phyloP scores from a whole-genome alignment of 768 basidiomycete genomes.

The Pisolithus microcarpus region DNA sequence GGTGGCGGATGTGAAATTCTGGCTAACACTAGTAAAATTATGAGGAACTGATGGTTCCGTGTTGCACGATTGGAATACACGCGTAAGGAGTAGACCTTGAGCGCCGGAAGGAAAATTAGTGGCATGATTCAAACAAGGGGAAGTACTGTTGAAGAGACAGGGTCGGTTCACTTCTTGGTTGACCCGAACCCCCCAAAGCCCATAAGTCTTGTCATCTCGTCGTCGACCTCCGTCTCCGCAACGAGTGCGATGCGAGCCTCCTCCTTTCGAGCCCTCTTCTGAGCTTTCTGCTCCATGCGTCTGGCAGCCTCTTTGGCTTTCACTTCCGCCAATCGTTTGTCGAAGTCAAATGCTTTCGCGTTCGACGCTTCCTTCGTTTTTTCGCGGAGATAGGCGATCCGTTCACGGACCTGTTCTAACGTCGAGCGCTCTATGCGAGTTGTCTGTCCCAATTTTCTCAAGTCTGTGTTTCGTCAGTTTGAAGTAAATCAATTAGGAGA shows the following conservation, averaged over 20 bases:
- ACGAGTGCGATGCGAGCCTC: conserved; percentile 60
- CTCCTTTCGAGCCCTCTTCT: conserved; percentile 74
- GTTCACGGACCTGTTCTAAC: conserved; percentile 83
- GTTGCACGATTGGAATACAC: conserved; percentile 1
- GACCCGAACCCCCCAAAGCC: conserved; percentile 88
- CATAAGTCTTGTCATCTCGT: conserved; percentile 78
- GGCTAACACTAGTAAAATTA: conserved; percentile 52
- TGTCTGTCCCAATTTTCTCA: conserved; percentile 91
- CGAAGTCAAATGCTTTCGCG: conserved; percentile 93
- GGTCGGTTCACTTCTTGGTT: conserved; percentile 57
- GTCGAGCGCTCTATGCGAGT: conserved; percentile 89
- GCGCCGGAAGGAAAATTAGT: conserved; percentile 1
- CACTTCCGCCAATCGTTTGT: conserved; percentile 78
- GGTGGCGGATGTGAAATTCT: conserved; percentile 71
- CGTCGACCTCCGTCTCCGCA: conserved; percentile 45
- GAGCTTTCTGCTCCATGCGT: conserved; percentile 68
- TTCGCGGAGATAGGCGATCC: conserved; percentile 82
- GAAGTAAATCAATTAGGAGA: background rate
- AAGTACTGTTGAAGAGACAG: conserved; percentile 1
- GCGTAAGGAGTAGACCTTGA: background rate
- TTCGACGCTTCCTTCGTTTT: conserved; percentile 76
- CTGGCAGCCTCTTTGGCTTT: conserved; percentile 60
- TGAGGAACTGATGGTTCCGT: conserved; percentile 14
- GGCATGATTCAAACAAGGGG: background rate
- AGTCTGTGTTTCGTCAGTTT: conserved; percentile 44